Evolutionary conservation across 352 stramenopile species (phyloP), one percentile per base, ranked within the genome.

Genomic region (Phytopythium aichiense): DNA sequence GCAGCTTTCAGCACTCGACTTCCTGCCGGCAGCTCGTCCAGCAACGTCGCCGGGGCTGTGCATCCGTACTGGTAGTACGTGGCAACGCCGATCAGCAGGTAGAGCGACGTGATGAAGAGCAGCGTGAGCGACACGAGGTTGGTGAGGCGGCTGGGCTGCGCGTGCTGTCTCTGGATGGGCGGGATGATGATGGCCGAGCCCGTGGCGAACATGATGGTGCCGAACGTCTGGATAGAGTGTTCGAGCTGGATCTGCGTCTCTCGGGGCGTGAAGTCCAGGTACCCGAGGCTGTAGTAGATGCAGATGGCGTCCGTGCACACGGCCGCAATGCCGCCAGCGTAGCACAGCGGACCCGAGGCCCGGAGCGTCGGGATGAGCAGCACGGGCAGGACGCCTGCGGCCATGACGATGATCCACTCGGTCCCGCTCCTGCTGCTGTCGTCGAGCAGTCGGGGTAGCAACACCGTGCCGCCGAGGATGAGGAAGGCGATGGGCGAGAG

Each of bases 11-110:
- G 69, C 49, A 69, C 72, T 0, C 16, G 31, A 25, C 63, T 73
- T 1, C 66, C 67, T 13, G 61, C n/a, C 0, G 81, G 81, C 11
- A 89, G 65, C 64, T 87, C 65, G 18, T 87, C 78, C 16, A 91
- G 61, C 8, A 91, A 42, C 2, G 79, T 91, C 3, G 67, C 63
- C n/a, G 76, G 73, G 2, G 78, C 80, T 0, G 77, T 89, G 67
- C 82, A 89, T 5, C 80, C 82, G 43, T 83, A 89, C 43, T 89
- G 80, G 49, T 84, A 87, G 71, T 89, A 89, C 23, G 80, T 88
- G 28, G 74, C 58, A 49, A 87, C 74, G 2, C 82, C 80, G 53
- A 89, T 81, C 33, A 89, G 61, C 72, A 89, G 71, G 67, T 89
- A 89, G 35, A 91, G 72, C 6, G 71, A 87, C 25, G 76, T 92